Percentiles rank a stretch among this genome's conserved stretches.
phyloP scores from a whole-genome alignment of 768 basidiomycete species.

The Sarcodon aspratus region DNA sequence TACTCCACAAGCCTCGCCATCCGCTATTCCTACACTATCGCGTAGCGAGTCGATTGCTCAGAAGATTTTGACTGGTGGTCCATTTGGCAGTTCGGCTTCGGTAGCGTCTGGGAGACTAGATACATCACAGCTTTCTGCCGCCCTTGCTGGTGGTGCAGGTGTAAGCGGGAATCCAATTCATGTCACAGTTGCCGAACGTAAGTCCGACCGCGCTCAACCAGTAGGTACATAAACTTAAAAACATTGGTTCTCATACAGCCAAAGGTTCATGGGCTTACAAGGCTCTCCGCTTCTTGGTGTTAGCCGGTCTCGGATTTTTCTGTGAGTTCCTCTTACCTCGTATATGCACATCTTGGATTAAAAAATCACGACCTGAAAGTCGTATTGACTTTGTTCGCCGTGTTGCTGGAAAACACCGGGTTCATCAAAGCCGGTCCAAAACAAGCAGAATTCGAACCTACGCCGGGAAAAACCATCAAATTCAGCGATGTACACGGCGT shows the following conservation, averaged over 20 bases:
- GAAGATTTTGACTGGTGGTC: conserved; percentile 19
- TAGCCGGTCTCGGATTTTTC: conserved; percentile 47
- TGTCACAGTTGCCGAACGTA: conserved; percentile 76
- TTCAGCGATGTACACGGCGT: conserved; percentile 97
- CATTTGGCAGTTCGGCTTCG: conserved; percentile 4
- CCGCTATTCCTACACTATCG: neutral
- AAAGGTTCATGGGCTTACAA: conserved; percentile 59
- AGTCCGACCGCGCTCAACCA: conserved; percentile 17
- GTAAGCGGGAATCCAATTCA: conserved; percentile 53
- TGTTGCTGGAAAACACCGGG: conserved; percentile 89
- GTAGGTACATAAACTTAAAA: neutral
- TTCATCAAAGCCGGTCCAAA: conserved; percentile 82
- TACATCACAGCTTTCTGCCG: conserved; percentile 31
- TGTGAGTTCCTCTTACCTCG: conserved; percentile 32
- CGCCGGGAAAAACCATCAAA: conserved; percentile 70
- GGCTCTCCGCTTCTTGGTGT: conserved; percentile 49
- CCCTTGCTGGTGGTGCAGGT: conserved; percentile 30
- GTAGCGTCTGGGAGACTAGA: conserved; percentile 12
- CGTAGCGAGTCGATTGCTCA: conserved; percentile 32
- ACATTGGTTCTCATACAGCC: conserved; percentile 25
- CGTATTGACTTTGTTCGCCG: conserved; percentile 75
- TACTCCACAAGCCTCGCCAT: neutral
- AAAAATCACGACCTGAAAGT: conserved; percentile 27
- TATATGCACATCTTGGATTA: neutral
- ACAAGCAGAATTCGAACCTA: conserved; percentile 74